Evolutionary conservation across 1,284 basidiomycete genomes (phyloP), one percentile per base, ranked within the genome.

Genomic region (Dichomitus squalens): DNA sequence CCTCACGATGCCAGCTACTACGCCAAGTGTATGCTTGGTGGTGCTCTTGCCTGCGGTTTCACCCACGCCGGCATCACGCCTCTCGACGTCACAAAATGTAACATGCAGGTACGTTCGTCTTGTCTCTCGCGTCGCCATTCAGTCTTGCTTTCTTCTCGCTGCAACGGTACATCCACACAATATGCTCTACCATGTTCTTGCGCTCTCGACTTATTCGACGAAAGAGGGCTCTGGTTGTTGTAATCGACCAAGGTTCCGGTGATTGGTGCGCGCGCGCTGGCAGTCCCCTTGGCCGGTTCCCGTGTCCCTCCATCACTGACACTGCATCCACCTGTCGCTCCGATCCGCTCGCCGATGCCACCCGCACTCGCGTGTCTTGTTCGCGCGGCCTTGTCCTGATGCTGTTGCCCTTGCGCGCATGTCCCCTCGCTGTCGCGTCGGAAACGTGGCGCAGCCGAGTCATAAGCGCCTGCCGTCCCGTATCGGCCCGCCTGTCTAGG

Each of bases 31-130:
- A 86, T 91, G 86, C 81, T 98, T 63, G 95, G 94, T 71, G 95
- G 95, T 86, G 84, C 86, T 66, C 84, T 96, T 67, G 94, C 95
- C 63, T 98, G 95, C 71, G 93, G 95, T 79, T 58, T 95, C 75
- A 97, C 95, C 66, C 95, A 98, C 76, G 95, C 95, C 59, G 93
- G 90, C 69, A 88, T 95, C 70, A 96, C 94, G 40, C 93, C 93
- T 61, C 86, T 96, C 68, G 94, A 96, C 81, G 93, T 96, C 68
- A 91, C 93, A 71, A 97, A 98, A 84, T 97, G 95, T 75, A 93
- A 96, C 81, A 97, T 98, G 88, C 95, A 98, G 88, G 93, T 93
- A 50, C 68, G 88, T 77, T 29, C 16, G 34, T 41, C 44, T 31
- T 12, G 33, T 46, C 40, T 70, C 72, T 74, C 53, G 53, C 39